Evolutionary conservation across 2,329 filamentous ascomycete genomes (phyloP), one percentile per base, ranked within the genome.

Genomic region (Phyllosticta paracitricarpa): DNA sequence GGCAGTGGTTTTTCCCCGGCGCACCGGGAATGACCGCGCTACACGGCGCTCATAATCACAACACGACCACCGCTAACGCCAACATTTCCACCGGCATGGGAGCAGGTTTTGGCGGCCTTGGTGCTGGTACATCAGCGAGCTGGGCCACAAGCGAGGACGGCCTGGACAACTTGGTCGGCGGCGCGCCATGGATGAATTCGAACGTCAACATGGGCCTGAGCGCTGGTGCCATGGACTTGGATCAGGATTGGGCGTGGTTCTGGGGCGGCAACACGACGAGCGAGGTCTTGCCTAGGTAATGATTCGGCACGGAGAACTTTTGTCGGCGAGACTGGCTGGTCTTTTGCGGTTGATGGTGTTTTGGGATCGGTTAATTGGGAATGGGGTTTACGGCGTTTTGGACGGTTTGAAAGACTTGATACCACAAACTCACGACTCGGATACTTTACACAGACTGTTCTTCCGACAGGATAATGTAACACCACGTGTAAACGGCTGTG

Each of bases 201-300:
- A 71, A 71, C 25, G 5, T 51, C 7, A 54, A 33, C 25, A 30
- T 30, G 28, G 33, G 53, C 52, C 19, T 59, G n/a, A 59, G 54
- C 19, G 58, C 9, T 40, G 74, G 74, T 71, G 72, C 74, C 33
- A 73, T 74, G 55, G 73, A 75, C 56, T 58, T 67, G 24, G 66
- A 68, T 52, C 73, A 75, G 67, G 73, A 76, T 59, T 76, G 73
- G 73, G 71, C 68, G 40, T 75, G 73, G 72, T 75, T 75, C 51
- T 62, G 74, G 62, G 73, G 72, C 28, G 72, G 73, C 59, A 30
- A 30, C 28, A 48, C 61, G 56, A 48, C 40, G n/a, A n/a, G 40
- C 40, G 40, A n/a, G 40, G 40, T 48, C 10, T 40, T 9, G 2
- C 17, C 40, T 30, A 4, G 28, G 28, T 30, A 30, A 30, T 30